A percentile compares a stretch with the other conserved stretches of the same genome.
phyloP scores from a whole-genome alignment of 2,329 filamentous ascomycete species.

The Stachybotrys chartarum region DNA sequence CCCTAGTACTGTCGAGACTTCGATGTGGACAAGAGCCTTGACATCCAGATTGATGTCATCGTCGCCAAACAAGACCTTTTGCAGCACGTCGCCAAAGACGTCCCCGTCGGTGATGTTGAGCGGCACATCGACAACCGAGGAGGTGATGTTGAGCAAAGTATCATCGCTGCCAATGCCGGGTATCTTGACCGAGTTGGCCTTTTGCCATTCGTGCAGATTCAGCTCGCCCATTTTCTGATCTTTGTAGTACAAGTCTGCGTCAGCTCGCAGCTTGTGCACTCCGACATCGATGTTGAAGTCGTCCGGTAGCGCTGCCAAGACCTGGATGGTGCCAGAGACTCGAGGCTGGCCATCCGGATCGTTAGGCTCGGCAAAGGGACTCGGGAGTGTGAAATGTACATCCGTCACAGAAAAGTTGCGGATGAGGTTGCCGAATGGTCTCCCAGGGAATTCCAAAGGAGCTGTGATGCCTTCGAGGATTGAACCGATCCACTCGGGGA shows the following conservation, averaged over 20 bases:
- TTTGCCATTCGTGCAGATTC: slow-evolving; percentile 74
- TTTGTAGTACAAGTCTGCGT: slow-evolving; percentile 75
- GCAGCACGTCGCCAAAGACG: slow-evolving; percentile 74
- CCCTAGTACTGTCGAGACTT: slow-evolving; percentile 75
- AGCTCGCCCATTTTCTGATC: slow-evolving; percentile 73
- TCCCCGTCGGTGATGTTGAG: slow-evolving; percentile 74
- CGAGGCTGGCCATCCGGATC: slow-evolving; percentile 67
- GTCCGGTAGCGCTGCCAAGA: slow-evolving; percentile 69
- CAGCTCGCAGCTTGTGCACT: slow-evolving; percentile 68
- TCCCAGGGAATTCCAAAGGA: slow-evolving; percentile 76
- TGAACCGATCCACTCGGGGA: slow-evolving; percentile 76
- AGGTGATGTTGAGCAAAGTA: slow-evolving; percentile 64
- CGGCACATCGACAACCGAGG: slow-evolving; percentile 70
- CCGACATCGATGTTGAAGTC: slow-evolving; percentile 83
- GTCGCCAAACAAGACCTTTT: slow-evolving; percentile 69
- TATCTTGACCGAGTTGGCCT: slow-evolving; percentile 70
- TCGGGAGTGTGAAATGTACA: slow-evolving; percentile 79
- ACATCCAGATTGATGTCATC: slow-evolving; percentile 65
- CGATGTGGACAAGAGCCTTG: slow-evolving; percentile 73
- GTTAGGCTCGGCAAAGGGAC: slow-evolving; percentile 68
- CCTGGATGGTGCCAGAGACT: slow-evolving; percentile 77
- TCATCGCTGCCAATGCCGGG: slow-evolving; percentile 46
- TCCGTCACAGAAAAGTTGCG: slow-evolving; percentile 81
- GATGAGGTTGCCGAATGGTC: slow-evolving; percentile 74
- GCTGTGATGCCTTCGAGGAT: slow-evolving; percentile 76